These are phyloP conservation scores for Trametes cinnabarina DNA, from an alignment of 768 basidiomycete species.

Conservation along the genomic window DNA sequence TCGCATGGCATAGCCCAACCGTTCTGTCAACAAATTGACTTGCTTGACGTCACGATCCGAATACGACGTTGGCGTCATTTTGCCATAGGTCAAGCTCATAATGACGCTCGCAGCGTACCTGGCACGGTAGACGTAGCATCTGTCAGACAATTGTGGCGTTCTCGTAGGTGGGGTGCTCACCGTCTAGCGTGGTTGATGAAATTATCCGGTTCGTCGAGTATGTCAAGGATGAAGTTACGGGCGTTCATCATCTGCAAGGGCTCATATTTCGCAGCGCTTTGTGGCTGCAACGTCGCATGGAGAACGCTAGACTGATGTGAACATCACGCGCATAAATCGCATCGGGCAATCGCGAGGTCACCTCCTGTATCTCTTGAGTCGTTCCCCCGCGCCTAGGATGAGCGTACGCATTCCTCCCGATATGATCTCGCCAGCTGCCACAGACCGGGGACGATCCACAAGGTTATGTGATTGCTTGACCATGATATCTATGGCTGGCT, in stretches of 20 bases:
- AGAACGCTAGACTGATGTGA: conserved; percentile 27
- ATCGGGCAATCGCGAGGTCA: conserved; percentile 18
- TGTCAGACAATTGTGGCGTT: conserved; percentile 14
- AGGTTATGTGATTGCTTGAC: conserved; percentile 37
- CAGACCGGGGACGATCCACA: conserved; percentile 35
- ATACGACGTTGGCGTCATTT: conserved; percentile 37
- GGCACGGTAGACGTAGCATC: background rate
- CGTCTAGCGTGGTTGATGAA: conserved; percentile 35
- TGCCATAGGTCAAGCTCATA: conserved; percentile 40
- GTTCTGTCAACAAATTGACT: conserved; percentile 34
- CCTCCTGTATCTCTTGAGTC: conserved; percentile 28
- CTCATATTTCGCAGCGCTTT: conserved; percentile 32
- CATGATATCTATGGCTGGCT: conserved; percentile 41
- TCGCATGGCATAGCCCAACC: conserved; percentile 37
- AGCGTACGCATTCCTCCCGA: conserved; percentile 36
- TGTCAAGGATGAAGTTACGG: conserved; percentile 34
- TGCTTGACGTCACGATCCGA: conserved; percentile 36
- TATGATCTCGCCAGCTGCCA: conserved; percentile 36
- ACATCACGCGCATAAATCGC: background rate
- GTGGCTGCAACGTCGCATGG: conserved; percentile 36
- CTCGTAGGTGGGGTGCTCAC: conserved; percentile 18
- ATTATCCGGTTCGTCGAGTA: conserved; percentile 32
- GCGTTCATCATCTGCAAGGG: conserved; percentile 34
- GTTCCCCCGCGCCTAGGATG: conserved; percentile 27
- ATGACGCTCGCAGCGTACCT: conserved; percentile 42